Evolutionary conservation across 1,139 yeast species (phyloP).

Genomic region (Debaryomycetaceae sp.): DNA sequence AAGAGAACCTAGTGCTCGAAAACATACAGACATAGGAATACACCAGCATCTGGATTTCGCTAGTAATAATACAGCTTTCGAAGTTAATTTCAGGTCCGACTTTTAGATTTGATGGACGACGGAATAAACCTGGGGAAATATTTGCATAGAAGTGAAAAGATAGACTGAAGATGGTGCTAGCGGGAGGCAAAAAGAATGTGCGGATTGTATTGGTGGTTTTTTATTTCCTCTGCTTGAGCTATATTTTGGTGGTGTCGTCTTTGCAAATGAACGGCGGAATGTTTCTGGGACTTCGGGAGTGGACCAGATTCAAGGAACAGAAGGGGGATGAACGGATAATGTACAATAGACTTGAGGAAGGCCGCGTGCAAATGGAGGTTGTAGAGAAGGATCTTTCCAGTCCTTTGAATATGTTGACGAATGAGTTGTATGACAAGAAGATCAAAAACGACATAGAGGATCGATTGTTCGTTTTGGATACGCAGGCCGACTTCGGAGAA

Average conservation of each 20-base stretch:
- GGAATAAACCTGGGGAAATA: too few relatives aligned
- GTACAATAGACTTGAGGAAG: background rate
- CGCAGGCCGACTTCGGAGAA: constrained; percentile 14
- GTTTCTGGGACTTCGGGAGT: background rate
- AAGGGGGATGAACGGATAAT: background rate
- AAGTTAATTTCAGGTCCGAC: too few relatives aligned
- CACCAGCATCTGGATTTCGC: too few relatives aligned
- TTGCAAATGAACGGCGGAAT: background rate
- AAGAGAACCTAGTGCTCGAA: too few relatives aligned
- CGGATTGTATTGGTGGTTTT: background rate
- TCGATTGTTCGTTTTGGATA: constrained; percentile 29
- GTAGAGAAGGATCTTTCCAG: background rate
- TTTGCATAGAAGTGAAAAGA: too few relatives aligned
- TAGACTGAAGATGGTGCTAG: background rate
- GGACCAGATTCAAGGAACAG: background rate
- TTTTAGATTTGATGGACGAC: too few relatives aligned
- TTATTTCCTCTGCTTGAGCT: background rate
- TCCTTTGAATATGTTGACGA: constrained; percentile 19
- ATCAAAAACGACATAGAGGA: constrained; percentile 22
- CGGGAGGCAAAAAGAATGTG: background rate
- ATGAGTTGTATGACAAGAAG: constrained; percentile 15
- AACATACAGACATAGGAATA: too few relatives aligned
- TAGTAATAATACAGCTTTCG: too few relatives aligned
- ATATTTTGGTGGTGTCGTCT: background rate
- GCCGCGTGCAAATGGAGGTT: background rate